Conservation (phyloP, 768 basidiomycete species). For the Xanthoconium stramineum region DNA sequence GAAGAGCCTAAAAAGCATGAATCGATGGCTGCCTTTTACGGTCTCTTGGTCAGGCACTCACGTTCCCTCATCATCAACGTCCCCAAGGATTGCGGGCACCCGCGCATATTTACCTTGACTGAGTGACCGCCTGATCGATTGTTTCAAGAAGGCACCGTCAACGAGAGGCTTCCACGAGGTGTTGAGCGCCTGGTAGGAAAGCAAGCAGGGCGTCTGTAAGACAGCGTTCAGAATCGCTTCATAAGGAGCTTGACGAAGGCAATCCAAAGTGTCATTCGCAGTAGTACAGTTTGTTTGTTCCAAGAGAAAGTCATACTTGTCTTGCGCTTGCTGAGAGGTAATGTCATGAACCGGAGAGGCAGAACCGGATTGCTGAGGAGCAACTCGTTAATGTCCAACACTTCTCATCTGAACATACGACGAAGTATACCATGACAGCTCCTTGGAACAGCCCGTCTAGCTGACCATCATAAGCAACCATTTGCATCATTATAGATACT, state of each 20-base stretch:
- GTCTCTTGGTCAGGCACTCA: background rate
- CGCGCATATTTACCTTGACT: slow-evolving; percentile 30
- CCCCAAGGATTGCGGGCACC: background rate
- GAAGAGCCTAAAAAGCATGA: slow-evolving; percentile 21
- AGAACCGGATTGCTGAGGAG: slow-evolving; percentile 13
- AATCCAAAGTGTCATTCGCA: slow-evolving; percentile 11
- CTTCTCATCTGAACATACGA: no score
- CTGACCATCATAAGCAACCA: slow-evolving; percentile 7
- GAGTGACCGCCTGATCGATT: background rate
- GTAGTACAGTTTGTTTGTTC: slow-evolving; percentile 8
- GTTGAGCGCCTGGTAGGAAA: slow-evolving; percentile 15
- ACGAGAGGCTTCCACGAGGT: slow-evolving; percentile 11
- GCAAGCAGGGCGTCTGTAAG: background rate
- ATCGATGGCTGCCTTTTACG: background rate
- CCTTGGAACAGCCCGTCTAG: slow-evolving; percentile 16
- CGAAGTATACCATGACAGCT: slow-evolving; percentile 13
- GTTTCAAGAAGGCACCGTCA: background rate
- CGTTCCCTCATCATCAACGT: slow-evolving; percentile 2
- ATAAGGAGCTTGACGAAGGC: slow-evolving; percentile 18
- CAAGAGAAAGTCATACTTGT: slow-evolving; percentile 17
- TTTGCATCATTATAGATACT: background rate
- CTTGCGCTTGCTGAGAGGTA: slow-evolving; percentile 1
- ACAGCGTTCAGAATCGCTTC: background rate
- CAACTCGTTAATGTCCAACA: no score
- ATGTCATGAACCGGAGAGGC: slow-evolving; percentile 4